Percentiles rank a stretch among this genome's conserved stretches.
phyloP scores from a whole-genome alignment of 1,284 basidiomycete species.

The Cystobasidium sp. region DNA sequence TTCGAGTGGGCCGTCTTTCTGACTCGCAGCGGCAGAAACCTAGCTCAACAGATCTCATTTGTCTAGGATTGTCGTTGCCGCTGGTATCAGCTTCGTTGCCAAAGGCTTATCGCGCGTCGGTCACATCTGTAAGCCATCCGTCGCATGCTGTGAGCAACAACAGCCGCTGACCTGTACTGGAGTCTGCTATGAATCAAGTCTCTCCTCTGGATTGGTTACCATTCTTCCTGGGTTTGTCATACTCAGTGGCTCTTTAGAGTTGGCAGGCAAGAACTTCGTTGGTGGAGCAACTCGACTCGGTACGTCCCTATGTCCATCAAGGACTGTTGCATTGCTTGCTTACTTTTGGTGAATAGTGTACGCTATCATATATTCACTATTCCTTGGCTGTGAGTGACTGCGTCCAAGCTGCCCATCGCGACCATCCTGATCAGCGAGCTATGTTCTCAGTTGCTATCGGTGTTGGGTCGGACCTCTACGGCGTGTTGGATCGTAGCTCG shows the following conservation, averaged over 20 bases:
- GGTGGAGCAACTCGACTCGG: constrained; percentile 84
- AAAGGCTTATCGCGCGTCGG: constrained; percentile 72
- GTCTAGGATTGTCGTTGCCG: constrained; percentile 75
- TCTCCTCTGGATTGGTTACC: constrained; percentile 79
- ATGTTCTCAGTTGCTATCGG: constrained; percentile 65
- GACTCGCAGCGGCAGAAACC: constrained; percentile 47
- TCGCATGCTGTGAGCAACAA: neutral
- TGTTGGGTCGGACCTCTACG: constrained; percentile 81
- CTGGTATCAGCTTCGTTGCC: constrained; percentile 79
- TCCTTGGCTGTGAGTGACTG: constrained; percentile 68
- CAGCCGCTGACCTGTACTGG: constrained; percentile 49
- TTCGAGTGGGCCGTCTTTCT: constrained; percentile 69
- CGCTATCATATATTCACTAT: constrained; percentile 77
- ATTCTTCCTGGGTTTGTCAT: constrained; percentile 80
- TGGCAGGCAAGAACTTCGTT: constrained; percentile 84
- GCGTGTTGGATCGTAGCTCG: constrained; percentile 62
- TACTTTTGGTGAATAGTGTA: constrained; percentile 23
- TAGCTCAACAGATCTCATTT: constrained; percentile 6
- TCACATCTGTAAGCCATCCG: constrained; percentile 47
- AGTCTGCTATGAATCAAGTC: constrained; percentile 83
- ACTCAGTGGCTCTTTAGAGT: constrained; percentile 77
- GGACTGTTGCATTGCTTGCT: neutral
- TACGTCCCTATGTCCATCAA: constrained; percentile 64
- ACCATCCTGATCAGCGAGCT: neutral
- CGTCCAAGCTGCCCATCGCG: constrained; percentile 30